Evolutionary conservation across 495 filamentous ascomycete genomes (phyloP).

Genomic region (Platismatia glauca): DNA sequence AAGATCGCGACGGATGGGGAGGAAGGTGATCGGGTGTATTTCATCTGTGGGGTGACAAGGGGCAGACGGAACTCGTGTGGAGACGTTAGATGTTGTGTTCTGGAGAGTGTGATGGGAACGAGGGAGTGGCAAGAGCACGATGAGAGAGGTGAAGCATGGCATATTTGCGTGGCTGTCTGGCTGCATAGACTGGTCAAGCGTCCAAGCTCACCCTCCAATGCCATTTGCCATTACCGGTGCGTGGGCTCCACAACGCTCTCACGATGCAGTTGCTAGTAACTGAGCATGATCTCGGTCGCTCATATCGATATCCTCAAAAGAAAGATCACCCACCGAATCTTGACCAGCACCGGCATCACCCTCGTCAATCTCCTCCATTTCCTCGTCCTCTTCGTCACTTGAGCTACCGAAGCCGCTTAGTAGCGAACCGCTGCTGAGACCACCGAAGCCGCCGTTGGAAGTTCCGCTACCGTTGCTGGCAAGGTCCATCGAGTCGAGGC

Average conservation of each 20-base stretch:
- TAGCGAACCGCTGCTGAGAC: slow-evolving; percentile 57
- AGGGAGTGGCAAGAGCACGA: background rate
- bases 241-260: background rate
- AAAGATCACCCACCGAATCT: slow-evolving; percentile 60
- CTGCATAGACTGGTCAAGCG: slow-evolving; percentile 9
- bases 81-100: background rate
- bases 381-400: slow-evolving; percentile 94
- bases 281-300: slow-evolving; percentile 30
- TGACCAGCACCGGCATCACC: slow-evolving; percentile 39
- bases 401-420: slow-evolving; percentile 92
- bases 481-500: slow-evolving; percentile 70
- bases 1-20: background rate
- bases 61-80: background rate
- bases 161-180: slow-evolving; percentile 7
- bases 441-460: slow-evolving; percentile 55
- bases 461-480: slow-evolving; percentile 55
- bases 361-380: slow-evolving; percentile 82
- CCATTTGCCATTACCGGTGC: background rate
- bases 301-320: slow-evolving; percentile 51
- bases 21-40: background rate
- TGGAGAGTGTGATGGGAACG: background rate
- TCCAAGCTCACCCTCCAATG: slow-evolving; percentile 1
- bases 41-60: background rate
- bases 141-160: slow-evolving; percentile 4
- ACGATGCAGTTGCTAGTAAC: slow-evolving; percentile 9